A percentile compares a stretch with the other conserved stretches of the same genome.
Conservation (phyloP, 1,284 basidiomycete species). For the Ceratobasidium sp. region DNA sequence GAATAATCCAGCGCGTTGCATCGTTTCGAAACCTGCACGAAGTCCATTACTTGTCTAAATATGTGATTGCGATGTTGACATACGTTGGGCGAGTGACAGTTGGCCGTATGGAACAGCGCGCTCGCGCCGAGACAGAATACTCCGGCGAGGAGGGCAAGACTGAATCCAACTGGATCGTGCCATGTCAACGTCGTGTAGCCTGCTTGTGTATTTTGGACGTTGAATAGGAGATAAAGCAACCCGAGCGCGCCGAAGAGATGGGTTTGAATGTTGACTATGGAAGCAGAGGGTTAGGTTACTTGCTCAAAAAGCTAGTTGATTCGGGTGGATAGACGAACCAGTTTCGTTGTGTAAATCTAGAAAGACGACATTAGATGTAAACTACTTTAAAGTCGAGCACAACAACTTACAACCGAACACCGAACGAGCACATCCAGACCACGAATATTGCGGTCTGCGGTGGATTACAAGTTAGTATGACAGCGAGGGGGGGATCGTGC, state of each 20-base stretch:
- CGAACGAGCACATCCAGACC: conserved; percentile 75
- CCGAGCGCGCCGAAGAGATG: conserved; percentile 82
- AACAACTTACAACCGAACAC: conserved; percentile 75
- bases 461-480: conserved; percentile 9
- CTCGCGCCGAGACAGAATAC: conserved; percentile 81
- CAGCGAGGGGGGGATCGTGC: background rate
- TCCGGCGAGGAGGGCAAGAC: conserved; percentile 77
- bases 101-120: conserved; percentile 81
- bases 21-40: conserved; percentile 60
- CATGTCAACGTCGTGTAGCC: conserved; percentile 67
- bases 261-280: conserved; percentile 88
- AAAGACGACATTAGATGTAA: conserved; percentile 38
- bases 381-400: conserved; percentile 45
- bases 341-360: conserved; percentile 88
- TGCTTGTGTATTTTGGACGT: conserved; percentile 62
- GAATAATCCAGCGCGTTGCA: conserved; percentile 74
- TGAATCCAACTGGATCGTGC: conserved; percentile 74
- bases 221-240: conserved; percentile 72
- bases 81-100: conserved; percentile 79
- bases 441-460: conserved; percentile 71
- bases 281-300: conserved; percentile 3
- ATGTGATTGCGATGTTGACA: conserved; percentile 52
- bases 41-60: conserved; percentile 49
- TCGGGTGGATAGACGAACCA: conserved; percentile 59
- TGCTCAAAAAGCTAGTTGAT: conserved; percentile 22